A percentile compares a stretch with the other conserved stretches of the same genome.
Evolutionary conservation across 2,329 filamentous ascomycete genomes (phyloP).

Genomic region (Camillea tinctor): DNA sequence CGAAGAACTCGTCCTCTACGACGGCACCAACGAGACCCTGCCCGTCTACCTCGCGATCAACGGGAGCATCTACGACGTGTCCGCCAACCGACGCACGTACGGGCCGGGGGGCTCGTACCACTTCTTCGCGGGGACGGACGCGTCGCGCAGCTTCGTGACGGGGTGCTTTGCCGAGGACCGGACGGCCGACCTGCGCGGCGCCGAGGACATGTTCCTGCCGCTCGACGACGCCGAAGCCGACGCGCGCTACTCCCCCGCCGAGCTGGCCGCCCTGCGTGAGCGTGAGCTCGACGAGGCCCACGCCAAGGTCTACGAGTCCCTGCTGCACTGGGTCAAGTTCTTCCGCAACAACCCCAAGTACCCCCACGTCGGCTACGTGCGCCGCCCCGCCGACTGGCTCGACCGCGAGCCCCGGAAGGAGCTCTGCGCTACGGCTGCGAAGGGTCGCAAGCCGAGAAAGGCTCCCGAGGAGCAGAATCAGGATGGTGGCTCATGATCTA

Average conservation of each 20-base stretch:
- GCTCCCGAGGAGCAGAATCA: constrained; percentile 50
- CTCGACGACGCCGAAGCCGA: constrained; percentile 64
- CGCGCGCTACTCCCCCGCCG: constrained; percentile 51
- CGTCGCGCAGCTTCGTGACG: constrained; percentile 84
- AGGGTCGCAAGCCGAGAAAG: constrained; percentile 53
- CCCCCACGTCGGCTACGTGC: constrained; percentile 72
- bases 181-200: constrained; percentile 79
- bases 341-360: constrained; percentile 82
- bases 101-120: constrained; percentile 84
- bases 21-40: constrained; percentile 70
- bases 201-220: constrained; percentile 80
- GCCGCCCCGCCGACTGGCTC: constrained; percentile 59
- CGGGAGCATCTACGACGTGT: constrained; percentile 82
- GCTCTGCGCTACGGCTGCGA: constrained; percentile 70
- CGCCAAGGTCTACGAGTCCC: constrained; percentile 61
- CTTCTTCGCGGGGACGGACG: constrained; percentile 84
- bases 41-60: constrained; percentile 92
- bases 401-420: constrained; percentile 59
- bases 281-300: constrained; percentile 65
- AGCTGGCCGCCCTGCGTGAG: constrained; percentile 53
- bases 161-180: constrained; percentile 87
- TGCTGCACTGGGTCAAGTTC: constrained; percentile 82
- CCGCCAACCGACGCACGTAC: constrained; percentile 66
- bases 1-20: constrained; percentile 68
- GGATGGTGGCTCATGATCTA: not conserved